Base-by-base conservation (phyloP, 352 stramenopile species). In the Phytophthora boehmeriae region DNA sequence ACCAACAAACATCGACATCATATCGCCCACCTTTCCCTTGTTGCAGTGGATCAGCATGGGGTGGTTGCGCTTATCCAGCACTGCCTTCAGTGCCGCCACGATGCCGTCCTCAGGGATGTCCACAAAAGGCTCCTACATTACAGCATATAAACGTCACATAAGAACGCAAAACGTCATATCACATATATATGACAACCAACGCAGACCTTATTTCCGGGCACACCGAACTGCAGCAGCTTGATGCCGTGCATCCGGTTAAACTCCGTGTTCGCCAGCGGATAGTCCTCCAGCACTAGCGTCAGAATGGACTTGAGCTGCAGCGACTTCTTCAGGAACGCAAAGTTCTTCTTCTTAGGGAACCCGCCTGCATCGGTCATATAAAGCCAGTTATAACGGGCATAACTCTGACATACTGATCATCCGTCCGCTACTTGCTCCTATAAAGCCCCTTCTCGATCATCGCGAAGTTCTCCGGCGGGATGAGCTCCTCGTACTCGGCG, bases 321-420 rank as follows among this genome's bases (percentile, higher is more conserved):
- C 22, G 74, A 86, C 56, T 89, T 85, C 38, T 86, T 81, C n/a
- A n/a, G 63, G 54, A 96, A 96, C 5, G 83, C 68, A 63, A 95
- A 92, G 69, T 96, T 94, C 63, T 96, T 96, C 59, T 91, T 94
- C 74, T 94, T 93, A 5, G 88, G 88, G 69, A 96, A 96, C 5
- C 85, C 84, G 47, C 80, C 80, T 90, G 38, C 8, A 2, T 20
- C 28, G 1, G n/a, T 57, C 19, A 50, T 19, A 34, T 11, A 19
- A 53, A 5, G 25, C 35, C 9, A 30, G 5, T 44, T 35, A 38
- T 13, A 22, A 20, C 36, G 36, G 19, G 8, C 36, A 44, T 8
- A 13, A 22, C 5, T 10, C 36, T 22, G 11, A 44, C 9, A 44
- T 22, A 22, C 9, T 20, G 17, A n/a, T n/a, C 36, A 9, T 44